Evolutionary conservation across 208 protist genomes (phyloP).

Genomic region (Trypanosomatidae sp.): DNA sequence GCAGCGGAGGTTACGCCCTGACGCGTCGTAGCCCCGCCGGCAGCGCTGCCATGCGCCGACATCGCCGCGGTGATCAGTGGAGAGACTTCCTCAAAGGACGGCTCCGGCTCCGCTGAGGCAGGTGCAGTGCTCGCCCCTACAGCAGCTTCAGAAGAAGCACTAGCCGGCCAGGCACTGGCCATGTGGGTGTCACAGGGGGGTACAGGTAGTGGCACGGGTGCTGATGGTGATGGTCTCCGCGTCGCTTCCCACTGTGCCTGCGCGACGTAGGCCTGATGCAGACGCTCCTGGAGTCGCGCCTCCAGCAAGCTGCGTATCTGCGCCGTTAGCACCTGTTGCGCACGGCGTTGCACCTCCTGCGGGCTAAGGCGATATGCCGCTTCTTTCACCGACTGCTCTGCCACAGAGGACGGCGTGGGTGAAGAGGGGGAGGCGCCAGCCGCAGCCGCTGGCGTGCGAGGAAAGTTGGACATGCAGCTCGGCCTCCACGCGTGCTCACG

Average conservation of each 20-base stretch:
- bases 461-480: not conserved
- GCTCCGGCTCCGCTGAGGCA: not conserved
- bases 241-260: conserved; percentile 4
- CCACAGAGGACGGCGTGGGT: not conserved
- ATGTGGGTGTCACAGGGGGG: not conserved
- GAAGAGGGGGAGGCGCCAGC: not conserved
- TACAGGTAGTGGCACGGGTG: not conserved
- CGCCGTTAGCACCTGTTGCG: conserved; percentile 18
- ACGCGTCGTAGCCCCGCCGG: not conserved
- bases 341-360: conserved; percentile 19
- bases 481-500: not conserved
- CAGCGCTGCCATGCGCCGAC: not conserved
- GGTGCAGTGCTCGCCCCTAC: no score
- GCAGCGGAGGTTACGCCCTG: not conserved
- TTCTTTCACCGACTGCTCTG: conserved; percentile 8
- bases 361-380: conserved; percentile 17
- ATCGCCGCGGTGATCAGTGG: not conserved
- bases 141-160: not conserved
- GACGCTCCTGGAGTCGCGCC: conserved; percentile 19
- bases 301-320: conserved; percentile 24
- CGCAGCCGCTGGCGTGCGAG: not conserved
- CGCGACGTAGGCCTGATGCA: conserved; percentile 10
- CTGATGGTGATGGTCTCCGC: not conserved
- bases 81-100: not conserved
- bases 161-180: not conserved